phyloP scores from a whole-genome alignment of 2,329 filamentous ascomycete genomes.

The Aspergillus fructus region DNA sequence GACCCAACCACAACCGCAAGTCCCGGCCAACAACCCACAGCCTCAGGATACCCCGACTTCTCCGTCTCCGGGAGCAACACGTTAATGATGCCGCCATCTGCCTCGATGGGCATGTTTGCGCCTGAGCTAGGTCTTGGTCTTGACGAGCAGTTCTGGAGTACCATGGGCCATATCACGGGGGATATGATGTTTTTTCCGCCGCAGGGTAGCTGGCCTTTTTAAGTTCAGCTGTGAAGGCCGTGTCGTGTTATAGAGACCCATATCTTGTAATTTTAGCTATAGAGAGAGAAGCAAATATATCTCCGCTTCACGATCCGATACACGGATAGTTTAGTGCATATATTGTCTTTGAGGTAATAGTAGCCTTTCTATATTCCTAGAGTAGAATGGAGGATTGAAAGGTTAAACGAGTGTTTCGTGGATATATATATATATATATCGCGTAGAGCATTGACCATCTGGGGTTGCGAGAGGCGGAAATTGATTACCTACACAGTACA shows the following conservation, averaged over 20 bases:
- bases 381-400: too few relatives aligned
- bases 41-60: conserved; percentile 3
- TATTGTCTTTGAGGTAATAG: neutral
- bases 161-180: neutral
- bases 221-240: too few relatives aligned
- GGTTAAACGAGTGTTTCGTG: too few relatives aligned
- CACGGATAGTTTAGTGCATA: neutral
- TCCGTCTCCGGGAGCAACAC: conserved; percentile 9
- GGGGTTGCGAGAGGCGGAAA: neutral
- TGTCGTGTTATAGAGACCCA: neutral
- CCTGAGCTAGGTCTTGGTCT: neutral
- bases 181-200: neutral
- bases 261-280: neutral
- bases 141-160: neutral
- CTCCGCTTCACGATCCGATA: neutral
- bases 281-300: neutral
- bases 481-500: neutral
- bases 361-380: too few relatives aligned
- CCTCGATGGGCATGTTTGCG: neutral
- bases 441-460: neutral
- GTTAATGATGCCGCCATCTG: neutral
- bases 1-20: conserved; percentile 2
- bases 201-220: neutral
- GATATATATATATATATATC: too few relatives aligned
- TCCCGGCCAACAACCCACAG: neutral